Conservation (phyloP, 176 grass and related monocot species). For the Pontederia paniculata region DNA sequence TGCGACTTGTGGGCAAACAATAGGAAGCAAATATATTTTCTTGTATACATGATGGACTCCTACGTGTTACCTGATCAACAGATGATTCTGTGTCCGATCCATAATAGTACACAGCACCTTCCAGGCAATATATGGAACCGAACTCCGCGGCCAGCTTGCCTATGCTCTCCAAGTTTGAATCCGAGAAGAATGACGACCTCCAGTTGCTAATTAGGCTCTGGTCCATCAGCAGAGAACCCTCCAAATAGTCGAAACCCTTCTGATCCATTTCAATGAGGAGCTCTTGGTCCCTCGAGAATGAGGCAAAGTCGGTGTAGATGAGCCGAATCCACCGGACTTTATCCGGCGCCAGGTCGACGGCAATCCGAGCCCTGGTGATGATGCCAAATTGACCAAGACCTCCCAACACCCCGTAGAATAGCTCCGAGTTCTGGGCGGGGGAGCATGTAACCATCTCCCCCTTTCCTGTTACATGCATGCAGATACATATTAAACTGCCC, state of each 20-base stretch:
- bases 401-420: constrained; percentile 49
- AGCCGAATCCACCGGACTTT: constrained; percentile 35
- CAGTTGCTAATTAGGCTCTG: constrained; percentile 27
- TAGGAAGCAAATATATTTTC: too few relatives aligned
- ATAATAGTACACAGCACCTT: constrained; percentile 37
- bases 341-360: constrained; percentile 19
- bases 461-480: constrained; percentile 23
- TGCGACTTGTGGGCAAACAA: too few relatives aligned
- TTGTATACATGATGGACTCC: too few relatives aligned
- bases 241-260: constrained; percentile 31
- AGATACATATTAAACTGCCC: neutral
- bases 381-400: constrained; percentile 56
- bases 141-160: constrained; percentile 17
- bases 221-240: constrained; percentile 36
- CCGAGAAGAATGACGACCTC: constrained; percentile 41
- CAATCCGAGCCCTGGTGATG: constrained; percentile 49
- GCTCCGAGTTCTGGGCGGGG: constrained; percentile 20
- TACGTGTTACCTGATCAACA: constrained; percentile 22
- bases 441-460: constrained; percentile 52
- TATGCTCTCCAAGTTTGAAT: constrained; percentile 19
- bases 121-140: constrained; percentile 24
- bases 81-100: neutral
- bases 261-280: constrained; percentile 21
- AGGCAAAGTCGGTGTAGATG: constrained; percentile 23
- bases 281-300: constrained; percentile 45